Evolutionary conservation across 2,329 filamentous ascomycete species (phyloP).

Genomic region (Colletotrichum cuscutae): DNA sequence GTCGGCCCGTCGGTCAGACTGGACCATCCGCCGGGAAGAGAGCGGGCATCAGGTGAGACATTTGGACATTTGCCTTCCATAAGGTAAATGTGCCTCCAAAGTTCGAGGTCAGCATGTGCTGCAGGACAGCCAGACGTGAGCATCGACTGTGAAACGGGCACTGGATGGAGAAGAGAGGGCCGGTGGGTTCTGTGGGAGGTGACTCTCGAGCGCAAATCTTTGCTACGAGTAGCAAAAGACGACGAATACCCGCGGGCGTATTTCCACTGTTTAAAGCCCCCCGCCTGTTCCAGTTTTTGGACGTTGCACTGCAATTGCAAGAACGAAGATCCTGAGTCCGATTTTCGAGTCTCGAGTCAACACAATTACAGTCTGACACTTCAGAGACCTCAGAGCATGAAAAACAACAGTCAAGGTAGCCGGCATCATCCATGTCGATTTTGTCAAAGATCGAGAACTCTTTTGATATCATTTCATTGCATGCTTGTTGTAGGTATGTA

Average conservation of each 20-base stretch:
- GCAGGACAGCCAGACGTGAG: background rate
- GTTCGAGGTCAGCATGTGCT: background rate
- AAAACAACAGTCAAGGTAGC: background rate
- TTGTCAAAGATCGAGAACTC: background rate
- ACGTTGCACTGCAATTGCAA: background rate
- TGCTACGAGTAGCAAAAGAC: background rate
- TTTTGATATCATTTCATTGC: constrained; percentile 30
- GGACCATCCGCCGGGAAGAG: background rate
- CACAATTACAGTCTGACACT: background rate
- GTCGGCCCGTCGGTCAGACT: constrained; percentile 30
- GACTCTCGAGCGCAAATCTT: background rate
- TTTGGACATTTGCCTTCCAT: background rate
- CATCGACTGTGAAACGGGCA: constrained; percentile 20
- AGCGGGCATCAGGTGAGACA: background rate
- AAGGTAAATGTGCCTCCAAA: background rate
- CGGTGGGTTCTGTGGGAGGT: constrained; percentile 20
- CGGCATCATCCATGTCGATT: constrained; percentile 25
- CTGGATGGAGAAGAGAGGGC: constrained; percentile 10
- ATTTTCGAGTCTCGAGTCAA: background rate
- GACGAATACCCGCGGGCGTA: background rate
- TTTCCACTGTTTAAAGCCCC: constrained; percentile 5
- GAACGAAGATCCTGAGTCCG: background rate
- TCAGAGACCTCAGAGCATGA: background rate
- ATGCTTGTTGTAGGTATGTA: constrained; percentile 32
- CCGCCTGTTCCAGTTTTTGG: background rate